phyloP scores from a whole-genome alignment of 768 basidiomycete species.

The Candolleomyces eurysporus region DNA sequence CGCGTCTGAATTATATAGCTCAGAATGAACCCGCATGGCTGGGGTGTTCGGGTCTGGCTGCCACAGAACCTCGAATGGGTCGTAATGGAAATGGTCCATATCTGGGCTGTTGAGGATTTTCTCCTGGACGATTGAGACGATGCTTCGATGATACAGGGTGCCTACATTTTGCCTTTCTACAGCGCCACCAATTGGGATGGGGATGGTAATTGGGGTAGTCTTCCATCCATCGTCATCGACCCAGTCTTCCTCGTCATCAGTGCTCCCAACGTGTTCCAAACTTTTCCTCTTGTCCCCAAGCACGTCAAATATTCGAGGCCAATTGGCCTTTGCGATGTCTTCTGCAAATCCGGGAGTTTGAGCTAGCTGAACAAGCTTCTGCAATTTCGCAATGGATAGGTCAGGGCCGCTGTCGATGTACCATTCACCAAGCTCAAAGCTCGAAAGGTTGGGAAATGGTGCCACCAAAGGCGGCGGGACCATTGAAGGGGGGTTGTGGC shows the following conservation, averaged over 20 bases:
- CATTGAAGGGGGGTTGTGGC: not conserved
- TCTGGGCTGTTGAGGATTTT: not conserved
- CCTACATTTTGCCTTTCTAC: not conserved
- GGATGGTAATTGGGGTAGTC: not conserved
- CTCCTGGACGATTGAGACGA: constrained; percentile 1
- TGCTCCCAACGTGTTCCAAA: not conserved
- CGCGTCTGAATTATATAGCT: constrained; percentile 20
- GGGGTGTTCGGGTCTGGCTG: constrained; percentile 13
- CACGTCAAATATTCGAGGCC: not conserved
- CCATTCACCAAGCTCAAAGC: not conserved
- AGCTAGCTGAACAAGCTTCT: not conserved
- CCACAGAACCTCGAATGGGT: constrained; percentile 13
- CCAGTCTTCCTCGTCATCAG: not conserved
- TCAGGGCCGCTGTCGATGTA: not conserved
- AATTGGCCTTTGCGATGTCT: not conserved
- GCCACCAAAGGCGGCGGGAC: not conserved
- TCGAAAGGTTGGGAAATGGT: not conserved
- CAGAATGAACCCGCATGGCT: constrained; percentile 14
- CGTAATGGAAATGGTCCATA: not conserved
- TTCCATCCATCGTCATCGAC: not conserved
- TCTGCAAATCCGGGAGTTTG: not conserved
- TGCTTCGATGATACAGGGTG: not conserved
- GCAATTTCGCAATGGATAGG: not conserved
- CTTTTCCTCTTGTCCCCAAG: not conserved
- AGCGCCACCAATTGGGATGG: not conserved